Evolutionary conservation across 306 rosid species (phyloP), one percentile per base, ranked within the genome.

Genomic region (Prunus dulcis): DNA sequence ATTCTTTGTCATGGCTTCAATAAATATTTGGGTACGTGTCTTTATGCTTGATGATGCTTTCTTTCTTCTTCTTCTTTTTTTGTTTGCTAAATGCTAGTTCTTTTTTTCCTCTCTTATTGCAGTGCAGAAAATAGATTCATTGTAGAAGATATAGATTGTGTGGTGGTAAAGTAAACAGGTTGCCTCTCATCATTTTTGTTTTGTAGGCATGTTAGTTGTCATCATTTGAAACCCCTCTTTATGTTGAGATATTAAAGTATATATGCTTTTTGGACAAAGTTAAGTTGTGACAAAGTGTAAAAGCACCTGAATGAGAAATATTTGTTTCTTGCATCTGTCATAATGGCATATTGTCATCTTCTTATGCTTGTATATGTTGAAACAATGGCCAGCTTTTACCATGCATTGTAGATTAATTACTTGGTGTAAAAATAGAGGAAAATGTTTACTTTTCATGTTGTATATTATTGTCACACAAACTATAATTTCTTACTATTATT

Each of bases 181-280:
- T 52, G 13, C 49, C 6, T 53, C 28, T 32, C 75, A 32, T 71
- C 27, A 70, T 3, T 30, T 51, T 28, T 28, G 45, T 50, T 69
- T 67, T 53, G 13, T 53, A 53, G 49, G 64, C 20, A 32, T n/a
- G 9, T 4, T 64, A 18, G 3, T 32, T 71, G 12, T 34, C 51
- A 53, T 53, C 56, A 45, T 52, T 32, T 71, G 75, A 53, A 70
- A 34, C 58, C 55, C 72, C 73, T 27, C 64, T 47, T 47, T 12
- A 17, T 62, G 67, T 15, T 62, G 67, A 28, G 43, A 62, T 62
- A 30, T 32, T 15, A 6, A 9, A 17, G n/a, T 4, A 34, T 3
- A 64, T 32, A 6, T 6, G 18, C 34, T 64, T 61, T 60, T 15
- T 15, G 45, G 68, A 64, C n/a, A 64, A 64, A 8, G 68, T 30